These are phyloP conservation scores for Murraya koenigii DNA, from an alignment of 345 rosid species.

Conservation along the genomic window DNA sequence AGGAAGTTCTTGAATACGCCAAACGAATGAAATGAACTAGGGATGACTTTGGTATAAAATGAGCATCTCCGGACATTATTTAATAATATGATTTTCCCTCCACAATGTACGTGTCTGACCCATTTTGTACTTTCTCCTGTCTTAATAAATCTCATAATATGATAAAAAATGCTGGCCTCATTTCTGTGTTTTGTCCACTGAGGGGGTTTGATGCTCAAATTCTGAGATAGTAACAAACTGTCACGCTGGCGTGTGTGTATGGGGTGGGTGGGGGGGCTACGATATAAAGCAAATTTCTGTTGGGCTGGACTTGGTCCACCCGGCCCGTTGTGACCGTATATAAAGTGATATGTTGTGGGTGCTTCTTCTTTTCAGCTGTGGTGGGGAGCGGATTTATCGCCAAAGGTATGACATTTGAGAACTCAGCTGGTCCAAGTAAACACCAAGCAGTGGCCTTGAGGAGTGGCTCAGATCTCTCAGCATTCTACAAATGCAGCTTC, in stretches of 20 bases:
- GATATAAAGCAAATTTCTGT: not conserved
- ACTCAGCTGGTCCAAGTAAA: slow-evolving; percentile 71
- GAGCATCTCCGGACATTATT: not conserved
- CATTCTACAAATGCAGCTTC: slow-evolving; percentile 68
- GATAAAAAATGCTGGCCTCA: not conserved
- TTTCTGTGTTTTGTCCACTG: not conserved
- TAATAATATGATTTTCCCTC: not conserved
- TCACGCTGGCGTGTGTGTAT: too few species aligned
- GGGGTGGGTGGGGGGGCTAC: too few species aligned
- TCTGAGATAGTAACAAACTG: too few species aligned
- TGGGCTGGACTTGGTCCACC: not conserved
- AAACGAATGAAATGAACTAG: not conserved
- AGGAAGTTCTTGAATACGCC: not conserved
- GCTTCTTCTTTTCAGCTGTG: slow-evolving; percentile 41
- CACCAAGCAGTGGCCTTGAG: slow-evolving; percentile 90
- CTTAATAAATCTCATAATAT: not conserved
- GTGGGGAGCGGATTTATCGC: slow-evolving; percentile 77
- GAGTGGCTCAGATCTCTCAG: slow-evolving; percentile 65
- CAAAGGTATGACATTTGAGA: slow-evolving; percentile 67
- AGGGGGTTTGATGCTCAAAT: too few species aligned
- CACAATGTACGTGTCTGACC: not conserved
- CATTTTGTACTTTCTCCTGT: not conserved
- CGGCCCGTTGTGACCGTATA: not conserved
- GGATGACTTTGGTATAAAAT: not conserved
- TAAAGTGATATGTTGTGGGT: not conserved